These are phyloP conservation scores for Hyaloperonospora arabidopsidis DNA, from an alignment of 352 stramenopile genomes.

Conservation along the genomic window DNA sequence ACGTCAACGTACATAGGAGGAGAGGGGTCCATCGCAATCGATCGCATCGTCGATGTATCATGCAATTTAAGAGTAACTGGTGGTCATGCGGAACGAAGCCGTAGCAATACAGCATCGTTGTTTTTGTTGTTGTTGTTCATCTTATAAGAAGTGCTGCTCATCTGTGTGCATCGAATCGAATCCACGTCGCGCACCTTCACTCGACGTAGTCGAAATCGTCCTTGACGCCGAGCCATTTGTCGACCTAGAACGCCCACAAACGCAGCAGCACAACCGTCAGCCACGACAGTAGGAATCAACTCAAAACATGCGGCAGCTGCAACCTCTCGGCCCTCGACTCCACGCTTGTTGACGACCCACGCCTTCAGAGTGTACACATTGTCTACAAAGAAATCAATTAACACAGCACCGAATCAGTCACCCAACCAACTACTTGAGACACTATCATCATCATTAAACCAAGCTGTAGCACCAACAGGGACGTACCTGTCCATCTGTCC, in stretches of 20 bases:
- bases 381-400: constrained; percentile 25
- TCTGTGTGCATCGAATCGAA: background rate
- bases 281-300: background rate
- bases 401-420: background rate
- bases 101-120: constrained; percentile 17
- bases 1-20: constrained; percentile 5
- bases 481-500: constrained; percentile 66
- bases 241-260: constrained; percentile 32
- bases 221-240: constrained; percentile 83
- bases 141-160: background rate
- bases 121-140: constrained; percentile 5
- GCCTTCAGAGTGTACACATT: constrained; percentile 79
- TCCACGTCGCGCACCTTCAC: constrained; percentile 11
- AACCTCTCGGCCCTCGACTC: constrained; percentile 54
- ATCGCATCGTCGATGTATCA: background rate
- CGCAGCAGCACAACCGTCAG: background rate
- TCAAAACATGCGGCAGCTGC: background rate
- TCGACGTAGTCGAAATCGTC: constrained; percentile 85
- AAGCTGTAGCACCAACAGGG: background rate
- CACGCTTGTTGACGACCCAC: constrained; percentile 75
- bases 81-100: background rate
- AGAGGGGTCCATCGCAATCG: too few relatives aligned
- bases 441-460: background rate
- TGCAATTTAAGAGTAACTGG: constrained; percentile 7
- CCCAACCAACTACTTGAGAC: background rate